Evolutionary conservation across 176 grass and related monocot genomes (phyloP), one percentile per base, ranked within the genome.

Genomic region (Pontederia paniculata): DNA sequence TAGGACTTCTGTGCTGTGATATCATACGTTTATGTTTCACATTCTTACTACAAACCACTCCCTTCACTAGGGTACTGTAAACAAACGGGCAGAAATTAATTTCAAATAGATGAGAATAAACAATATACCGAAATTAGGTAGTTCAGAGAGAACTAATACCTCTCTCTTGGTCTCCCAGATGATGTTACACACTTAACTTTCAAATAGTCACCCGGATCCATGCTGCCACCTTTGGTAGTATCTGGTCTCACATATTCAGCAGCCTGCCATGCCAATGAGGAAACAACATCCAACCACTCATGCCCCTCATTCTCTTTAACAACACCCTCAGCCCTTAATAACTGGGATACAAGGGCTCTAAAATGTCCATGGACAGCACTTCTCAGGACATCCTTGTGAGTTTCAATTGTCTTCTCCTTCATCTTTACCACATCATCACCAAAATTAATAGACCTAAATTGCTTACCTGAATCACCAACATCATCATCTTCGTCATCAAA

Each of bases 1-100:
- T 86, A 67, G 77, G 85, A 42, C 81, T 86, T 57, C 43, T 68
- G 62, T 89, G 76, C 49, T 86, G 85, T 9, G 82, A 83, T 5
- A 95, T 58, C 89, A 95, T 95, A 50, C 85, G 75, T 58, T 95
- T 95, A 67, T 95, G 85, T 49, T 85, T 96, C 63, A 96, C 46
- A 83, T 96, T 96, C 69, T 96, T 96, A 21, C 85, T 83, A 76
- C 90, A 96, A 66, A 89, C 90, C 54, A 96, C 76, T 60, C 90
- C 90, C 71, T 76, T 89, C 19, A 96, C 56, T 73, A 96, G 74
- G 56, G 81, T 68, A 48, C 90, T 96, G 78, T 55, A 68, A 73
- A 46, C 41, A 3, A 66, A 84, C 70, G 54, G 60, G 16, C 41
- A 83, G 43, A 60, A 28, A 77, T 90, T 77, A 83, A 76, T 72